phyloP scores from a whole-genome alignment of 495 filamentous ascomycete species.

The Pyronema domesticum region DNA sequence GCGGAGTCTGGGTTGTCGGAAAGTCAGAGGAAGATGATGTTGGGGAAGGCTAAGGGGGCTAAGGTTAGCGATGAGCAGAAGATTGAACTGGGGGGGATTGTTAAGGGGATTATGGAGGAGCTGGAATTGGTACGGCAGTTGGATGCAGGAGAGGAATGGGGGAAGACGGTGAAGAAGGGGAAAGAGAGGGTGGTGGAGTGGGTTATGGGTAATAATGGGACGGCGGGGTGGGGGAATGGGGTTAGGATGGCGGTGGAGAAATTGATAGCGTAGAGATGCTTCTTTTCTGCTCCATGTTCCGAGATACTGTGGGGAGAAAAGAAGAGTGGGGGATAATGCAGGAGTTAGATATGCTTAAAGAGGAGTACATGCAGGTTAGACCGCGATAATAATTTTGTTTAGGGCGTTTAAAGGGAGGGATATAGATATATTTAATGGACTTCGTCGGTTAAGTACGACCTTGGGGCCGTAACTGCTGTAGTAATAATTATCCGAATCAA shows the following conservation, averaged over 20 bases:
- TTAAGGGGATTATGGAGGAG: slow-evolving; percentile 9
- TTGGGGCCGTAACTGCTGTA: no score
- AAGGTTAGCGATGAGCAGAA: slow-evolving; percentile 5
- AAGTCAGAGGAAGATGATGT: slow-evolving; percentile 9
- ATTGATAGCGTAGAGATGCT: no score
- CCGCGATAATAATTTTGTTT: no score
- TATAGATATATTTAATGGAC: no score
- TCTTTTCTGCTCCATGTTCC: no score
- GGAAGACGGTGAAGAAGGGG: slow-evolving; percentile 7
- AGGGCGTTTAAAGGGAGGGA: no score
- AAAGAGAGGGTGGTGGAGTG: slow-evolving; percentile 13
- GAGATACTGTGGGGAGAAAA: no score
- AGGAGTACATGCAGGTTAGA: no score
- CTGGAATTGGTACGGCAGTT: slow-evolving; percentile 6
- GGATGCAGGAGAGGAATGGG: slow-evolving; percentile 3
- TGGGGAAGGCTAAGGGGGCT: slow-evolving; percentile 5
- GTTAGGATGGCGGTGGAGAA: slow-evolving; percentile 17
- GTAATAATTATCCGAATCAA: no score
- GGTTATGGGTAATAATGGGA: slow-evolving; percentile 14
- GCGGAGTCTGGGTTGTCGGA: slow-evolving; percentile 3
- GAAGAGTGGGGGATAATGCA: no score
- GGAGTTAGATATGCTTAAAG: no score
- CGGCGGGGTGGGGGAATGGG: slow-evolving; percentile 18
- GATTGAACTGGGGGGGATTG: slow-evolving; percentile 11
- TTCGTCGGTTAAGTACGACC: no score